Base-by-base conservation (phyloP, 257 asterid species). In the Asclepias syriaca region DNA sequence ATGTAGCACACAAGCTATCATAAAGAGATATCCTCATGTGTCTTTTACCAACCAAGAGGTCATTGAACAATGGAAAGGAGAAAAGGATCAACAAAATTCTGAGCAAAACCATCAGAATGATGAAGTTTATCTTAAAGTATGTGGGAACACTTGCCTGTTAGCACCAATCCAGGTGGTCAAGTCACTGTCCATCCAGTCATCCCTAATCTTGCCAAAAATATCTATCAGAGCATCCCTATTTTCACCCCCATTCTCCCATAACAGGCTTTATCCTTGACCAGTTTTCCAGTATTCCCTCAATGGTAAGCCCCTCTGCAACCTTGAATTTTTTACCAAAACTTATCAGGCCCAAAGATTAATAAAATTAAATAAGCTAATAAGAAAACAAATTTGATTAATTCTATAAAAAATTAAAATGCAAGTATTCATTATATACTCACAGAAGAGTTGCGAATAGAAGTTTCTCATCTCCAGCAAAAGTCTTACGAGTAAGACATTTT, bases 181-280 rank as follows among this genome's bases (percentile, higher is more conserved):
- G 84, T 89, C 95, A 68, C 65, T 86, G 74, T 92, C 92, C 74
- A 92, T 87, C 97, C 97, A 92, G 43, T 90, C 95, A 76, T 90
- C 96, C 86, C 96, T 86, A 66, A 90, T 87, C 90, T 88, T 90
- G 72, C 97, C 97, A 61, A 92, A 92, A 66, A 92, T 89, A 72
- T 92, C 91, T 22, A 92, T 74, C n/a, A 92, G 84, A 53, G 65
- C 84, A 66, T 94, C 97, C 79, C 82, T 75, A 76, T 86, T 76
- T 84, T 91, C 99, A 53, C 78, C 87, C 87, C 98, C 98, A 91
- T 75, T 88, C 98, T 80, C 74, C 82, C 90, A 91, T 79, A 61
- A 89, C 84, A 45, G 98, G 98, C 72, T 94, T 94, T 81, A 94
- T 72, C 72, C 81, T 79, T 65, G 68, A 40, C 99, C 99, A 94